These are phyloP conservation scores for Penicillium coprophilum DNA, from an alignment of 495 filamentous ascomycete species.

Conservation along the genomic window DNA sequence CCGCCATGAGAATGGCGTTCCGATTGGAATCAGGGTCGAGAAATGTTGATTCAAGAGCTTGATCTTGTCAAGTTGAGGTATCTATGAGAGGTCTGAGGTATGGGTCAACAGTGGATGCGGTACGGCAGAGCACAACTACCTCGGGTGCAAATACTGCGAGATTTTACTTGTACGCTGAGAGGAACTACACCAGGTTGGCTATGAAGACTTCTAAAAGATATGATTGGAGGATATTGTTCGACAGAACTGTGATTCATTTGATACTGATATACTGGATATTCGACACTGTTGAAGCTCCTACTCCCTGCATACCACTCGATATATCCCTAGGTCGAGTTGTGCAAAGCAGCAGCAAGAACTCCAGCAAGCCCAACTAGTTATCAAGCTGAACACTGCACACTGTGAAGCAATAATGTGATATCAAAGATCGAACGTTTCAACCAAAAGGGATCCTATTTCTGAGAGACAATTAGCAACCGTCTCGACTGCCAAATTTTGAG, in stretches of 20 bases:
- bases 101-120: constrained; percentile 19
- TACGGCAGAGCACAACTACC: constrained; percentile 34
- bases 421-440: neutral
- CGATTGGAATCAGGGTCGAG: neutral
- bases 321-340: neutral
- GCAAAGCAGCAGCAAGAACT: neutral
- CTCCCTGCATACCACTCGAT: neutral
- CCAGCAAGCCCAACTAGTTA: neutral
- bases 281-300: neutral
- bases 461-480: constrained; percentile 26
- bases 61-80: neutral
- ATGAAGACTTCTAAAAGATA: neutral
- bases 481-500: constrained; percentile 8
- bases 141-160: constrained; percentile 15
- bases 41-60: neutral
- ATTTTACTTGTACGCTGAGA: neutral
- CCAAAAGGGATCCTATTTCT: constrained; percentile 16
- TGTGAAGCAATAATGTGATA: neutral
- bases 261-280: neutral
- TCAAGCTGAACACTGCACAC: neutral
- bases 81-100: constrained; percentile 8
- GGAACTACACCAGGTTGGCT: neutral
- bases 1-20: constrained; percentile 31
- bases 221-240: neutral
- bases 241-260: neutral